Percentiles rank a stretch among this genome's conserved stretches.
phyloP scores from a whole-genome alignment of 441 rosid species.

The Adansonia gregorii region DNA sequence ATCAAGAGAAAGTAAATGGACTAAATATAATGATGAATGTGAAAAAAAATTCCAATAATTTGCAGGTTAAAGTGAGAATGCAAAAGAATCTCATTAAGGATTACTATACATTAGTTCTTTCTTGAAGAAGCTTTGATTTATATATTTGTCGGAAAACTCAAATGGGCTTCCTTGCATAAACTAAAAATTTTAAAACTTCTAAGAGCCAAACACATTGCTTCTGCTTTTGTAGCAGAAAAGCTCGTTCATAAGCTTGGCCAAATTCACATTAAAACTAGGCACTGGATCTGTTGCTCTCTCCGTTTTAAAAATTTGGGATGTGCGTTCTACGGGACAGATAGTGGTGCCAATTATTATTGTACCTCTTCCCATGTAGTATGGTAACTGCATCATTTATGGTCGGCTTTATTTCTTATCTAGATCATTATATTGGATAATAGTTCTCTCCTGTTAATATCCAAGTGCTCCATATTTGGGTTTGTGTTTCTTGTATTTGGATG shows the following conservation, averaged over 20 bases:
- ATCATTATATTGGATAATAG: neutral
- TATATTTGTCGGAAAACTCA: neutral
- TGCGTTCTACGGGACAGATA: neutral
- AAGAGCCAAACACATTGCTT: no score
- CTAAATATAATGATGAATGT: neutral
- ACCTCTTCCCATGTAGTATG: neutral
- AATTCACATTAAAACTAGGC: neutral
- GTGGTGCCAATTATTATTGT: neutral
- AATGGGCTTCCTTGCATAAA: neutral
- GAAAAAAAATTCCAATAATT: neutral
- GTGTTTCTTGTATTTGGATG: constrained; percentile 1
- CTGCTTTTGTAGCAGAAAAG: constrained; percentile 6
- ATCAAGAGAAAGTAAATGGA: neutral
- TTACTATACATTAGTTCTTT: neutral
- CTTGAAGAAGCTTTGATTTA: neutral
- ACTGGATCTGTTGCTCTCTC: neutral
- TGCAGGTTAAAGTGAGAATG: constrained; percentile 1
- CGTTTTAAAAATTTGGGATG: neutral
- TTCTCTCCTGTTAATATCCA: neutral
- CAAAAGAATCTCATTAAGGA: neutral
- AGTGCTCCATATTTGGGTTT: neutral
- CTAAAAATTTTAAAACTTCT: neutral
- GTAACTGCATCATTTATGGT: neutral
- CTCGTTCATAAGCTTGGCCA: neutral
- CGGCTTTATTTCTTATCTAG: neutral